Evolutionary conservation across 352 stramenopile genomes (phyloP), one percentile per base, ranked within the genome.

Genomic region (Pythium aphanidermatum): DNA sequence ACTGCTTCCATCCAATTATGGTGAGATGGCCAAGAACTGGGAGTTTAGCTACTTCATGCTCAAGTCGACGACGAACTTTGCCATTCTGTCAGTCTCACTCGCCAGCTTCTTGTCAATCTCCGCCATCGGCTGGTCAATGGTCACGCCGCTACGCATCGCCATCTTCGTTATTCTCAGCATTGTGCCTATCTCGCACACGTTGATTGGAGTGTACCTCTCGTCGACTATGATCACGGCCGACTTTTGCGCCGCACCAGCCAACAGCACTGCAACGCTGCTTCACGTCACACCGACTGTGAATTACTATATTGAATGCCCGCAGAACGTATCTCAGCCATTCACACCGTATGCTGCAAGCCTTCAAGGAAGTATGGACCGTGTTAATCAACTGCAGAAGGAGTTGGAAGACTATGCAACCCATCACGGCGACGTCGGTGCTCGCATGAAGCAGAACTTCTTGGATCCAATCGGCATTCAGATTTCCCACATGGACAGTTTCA

Each of bases 221-320:
- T 82, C 76, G 30, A 86, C 76, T 26, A 83, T 92, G 51, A 70
- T 89, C 67, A 86, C 77, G 27, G 72, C 80, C 16, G 80, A 92
- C 54, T 89, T 89, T 35, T 92, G 80, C 32, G 74, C 73, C 17
- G 74, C 74, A 2, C 80, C 80, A 0, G 51, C 74, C 45, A 84
- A 84, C 52, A 84, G 65, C 41, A 87, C 80, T 3, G 39, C 68
- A 16, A 68, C 51, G 34, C 65, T 92, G 10, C 52, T 92, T 39
- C 70, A 70, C 25, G 54, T 63, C 17, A 79, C 66, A 23, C 60
- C 69, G 0, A 42, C 67, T 10, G 57, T 74, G 9, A 61, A 60
- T 47, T 92, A 86, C 59, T 92, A 82, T 39, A 30, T 89, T 16
- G 55, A 74, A 30, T 92, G 80, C 41, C 70, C 58, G 2, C 37